These are phyloP conservation scores for Areca catechu DNA, from an alignment of 176 grass and related monocot genomes.

Conservation along the genomic window DNA sequence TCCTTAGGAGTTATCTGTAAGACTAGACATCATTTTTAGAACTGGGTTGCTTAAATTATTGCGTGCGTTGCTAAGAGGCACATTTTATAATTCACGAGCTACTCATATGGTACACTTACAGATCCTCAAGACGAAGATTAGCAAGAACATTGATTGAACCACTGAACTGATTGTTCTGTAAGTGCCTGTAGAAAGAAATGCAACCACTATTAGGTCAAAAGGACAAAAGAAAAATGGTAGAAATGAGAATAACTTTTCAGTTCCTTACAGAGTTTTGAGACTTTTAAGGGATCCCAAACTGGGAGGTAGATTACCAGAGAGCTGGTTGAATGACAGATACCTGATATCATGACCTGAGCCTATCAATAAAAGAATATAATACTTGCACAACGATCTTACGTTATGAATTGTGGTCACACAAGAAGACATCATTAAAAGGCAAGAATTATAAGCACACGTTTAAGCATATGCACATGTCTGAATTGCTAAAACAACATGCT, in stretches of 20 bases:
- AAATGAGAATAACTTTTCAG: slow-evolving; percentile 2
- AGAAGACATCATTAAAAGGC: too few relatives aligned
- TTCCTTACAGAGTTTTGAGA: slow-evolving; percentile 71
- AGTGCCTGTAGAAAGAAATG: slow-evolving; percentile 31
- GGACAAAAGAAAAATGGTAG: neutral
- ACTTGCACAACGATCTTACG: too few relatives aligned
- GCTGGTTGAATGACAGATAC: slow-evolving; percentile 90
- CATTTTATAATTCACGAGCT: neutral
- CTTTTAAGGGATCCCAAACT: slow-evolving; percentile 55
- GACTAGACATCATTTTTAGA: too few relatives aligned
- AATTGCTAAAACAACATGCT: too few relatives aligned
- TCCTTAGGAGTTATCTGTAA: too few relatives aligned
- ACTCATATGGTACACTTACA: slow-evolving; percentile 46
- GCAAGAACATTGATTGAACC: slow-evolving; percentile 51
- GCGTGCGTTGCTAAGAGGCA: too few relatives aligned
- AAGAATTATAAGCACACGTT: too few relatives aligned
- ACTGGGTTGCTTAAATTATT: too few relatives aligned
- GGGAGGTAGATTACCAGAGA: slow-evolving; percentile 71
- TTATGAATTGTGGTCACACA: too few relatives aligned
- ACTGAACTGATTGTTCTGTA: slow-evolving; percentile 86
- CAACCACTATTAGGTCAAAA: neutral
- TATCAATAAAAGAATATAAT: neutral
- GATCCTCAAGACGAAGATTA: slow-evolving; percentile 60
- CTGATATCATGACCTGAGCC: slow-evolving; percentile 32
- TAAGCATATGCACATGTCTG: too few relatives aligned